Evolutionary conservation across 495 filamentous ascomycete species (phyloP).

Genomic region (Corynascus novoguineensis): DNA sequence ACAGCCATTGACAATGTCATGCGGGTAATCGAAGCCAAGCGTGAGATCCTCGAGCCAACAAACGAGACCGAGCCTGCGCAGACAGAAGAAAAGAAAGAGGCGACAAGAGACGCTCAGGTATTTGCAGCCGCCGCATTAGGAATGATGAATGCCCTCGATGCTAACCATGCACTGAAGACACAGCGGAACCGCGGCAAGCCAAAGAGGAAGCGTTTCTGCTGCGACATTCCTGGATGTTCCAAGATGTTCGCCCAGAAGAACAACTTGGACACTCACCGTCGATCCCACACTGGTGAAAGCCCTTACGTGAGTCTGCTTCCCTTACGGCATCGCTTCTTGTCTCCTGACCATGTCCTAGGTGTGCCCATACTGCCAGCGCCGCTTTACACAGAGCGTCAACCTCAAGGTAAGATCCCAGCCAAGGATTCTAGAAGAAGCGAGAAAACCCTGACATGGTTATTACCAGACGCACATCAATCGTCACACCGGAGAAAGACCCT

Average conservation of each 20-base stretch:
- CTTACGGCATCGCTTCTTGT: not conserved
- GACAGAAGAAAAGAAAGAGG: not conserved
- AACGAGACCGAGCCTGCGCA: constrained; percentile 10
- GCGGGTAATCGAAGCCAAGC: constrained; percentile 80
- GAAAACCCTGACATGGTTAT: constrained; percentile 11
- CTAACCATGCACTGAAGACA: not conserved
- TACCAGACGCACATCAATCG: constrained; percentile 28
- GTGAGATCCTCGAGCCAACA: constrained; percentile 29
- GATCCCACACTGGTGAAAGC: constrained; percentile 85
- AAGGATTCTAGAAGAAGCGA: too few species aligned
- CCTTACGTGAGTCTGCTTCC: constrained; percentile 64
- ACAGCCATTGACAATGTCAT: constrained; percentile 88
- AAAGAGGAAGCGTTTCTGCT: constrained; percentile 64
- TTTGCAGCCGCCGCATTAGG: not conserved
- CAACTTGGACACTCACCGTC: constrained; percentile 83
- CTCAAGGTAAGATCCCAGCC: constrained; percentile 58
- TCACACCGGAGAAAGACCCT: constrained; percentile 74
- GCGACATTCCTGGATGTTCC: constrained; percentile 66
- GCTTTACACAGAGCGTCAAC: constrained; percentile 87
- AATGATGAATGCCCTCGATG: not conserved
- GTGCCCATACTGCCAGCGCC: constrained; percentile 66
- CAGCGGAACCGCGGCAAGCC: constrained; percentile 6
- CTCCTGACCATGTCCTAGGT: constrained; percentile 11
- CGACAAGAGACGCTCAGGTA: constrained; percentile 10
- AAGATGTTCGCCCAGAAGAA: constrained; percentile 91